Evolutionary conservation across 441 rosid species (phyloP).

Genomic region (Mallotus repandus): DNA sequence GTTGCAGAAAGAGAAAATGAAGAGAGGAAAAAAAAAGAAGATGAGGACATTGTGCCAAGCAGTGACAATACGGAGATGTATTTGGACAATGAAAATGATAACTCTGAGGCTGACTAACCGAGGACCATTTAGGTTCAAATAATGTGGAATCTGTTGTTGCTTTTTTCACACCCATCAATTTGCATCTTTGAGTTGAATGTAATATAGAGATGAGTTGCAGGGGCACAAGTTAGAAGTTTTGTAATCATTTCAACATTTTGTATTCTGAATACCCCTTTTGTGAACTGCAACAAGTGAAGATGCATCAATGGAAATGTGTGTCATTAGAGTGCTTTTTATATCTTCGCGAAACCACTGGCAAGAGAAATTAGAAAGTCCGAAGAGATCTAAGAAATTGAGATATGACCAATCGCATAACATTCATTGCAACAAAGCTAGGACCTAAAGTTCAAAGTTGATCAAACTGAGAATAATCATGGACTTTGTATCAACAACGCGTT

Average conservation of each 20-base stretch:
- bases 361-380: neutral
- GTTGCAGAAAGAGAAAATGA: slow-evolving; percentile 61
- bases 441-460: neutral
- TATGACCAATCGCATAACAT: neutral
- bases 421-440: neutral
- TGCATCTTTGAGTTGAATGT: neutral
- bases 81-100: slow-evolving; percentile 51
- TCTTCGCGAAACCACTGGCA: neutral
- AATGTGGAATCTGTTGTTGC: neutral
- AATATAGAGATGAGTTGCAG: slow-evolving; percentile 17
- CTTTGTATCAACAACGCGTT: neutral
- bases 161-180: neutral
- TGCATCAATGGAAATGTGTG: neutral
- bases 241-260: neutral
- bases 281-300: neutral
- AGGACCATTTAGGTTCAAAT: neutral
- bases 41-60: slow-evolving; percentile 22
- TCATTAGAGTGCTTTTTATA: neutral
- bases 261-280: neutral
- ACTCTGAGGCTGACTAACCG: slow-evolving; percentile 44
- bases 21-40: slow-evolving; percentile 50
- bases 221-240: neutral
- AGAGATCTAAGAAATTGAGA: neutral
- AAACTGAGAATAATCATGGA: neutral
- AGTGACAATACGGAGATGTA: slow-evolving; percentile 41